Conservation (phyloP, 2,329 filamentous ascomycete species). For the Catunica adiposa region DNA sequence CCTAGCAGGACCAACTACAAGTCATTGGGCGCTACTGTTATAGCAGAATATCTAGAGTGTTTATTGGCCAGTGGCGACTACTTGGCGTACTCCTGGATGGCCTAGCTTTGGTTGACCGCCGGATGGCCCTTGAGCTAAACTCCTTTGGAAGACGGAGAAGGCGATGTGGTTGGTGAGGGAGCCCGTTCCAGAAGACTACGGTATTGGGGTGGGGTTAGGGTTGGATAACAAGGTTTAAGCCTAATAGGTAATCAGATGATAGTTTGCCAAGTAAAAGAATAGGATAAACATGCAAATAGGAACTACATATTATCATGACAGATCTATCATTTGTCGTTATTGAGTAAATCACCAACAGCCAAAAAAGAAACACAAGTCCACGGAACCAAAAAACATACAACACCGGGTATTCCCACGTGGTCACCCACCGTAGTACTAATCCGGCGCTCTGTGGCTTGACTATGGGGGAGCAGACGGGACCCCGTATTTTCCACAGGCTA, state of each 20-base stretch:
- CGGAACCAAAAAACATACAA: background rate
- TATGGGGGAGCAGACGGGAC: constrained; percentile 1
- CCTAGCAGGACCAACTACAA: too few species aligned
- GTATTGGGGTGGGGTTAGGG: background rate
- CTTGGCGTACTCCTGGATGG: too few species aligned
- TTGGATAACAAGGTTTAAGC: background rate
- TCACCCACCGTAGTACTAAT: constrained; percentile 1
- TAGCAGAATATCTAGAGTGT: too few species aligned
- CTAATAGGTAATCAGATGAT: background rate
- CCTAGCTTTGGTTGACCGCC: background rate
- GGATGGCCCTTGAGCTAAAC: background rate
- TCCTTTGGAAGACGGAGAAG: background rate
- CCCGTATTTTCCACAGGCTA: background rate
- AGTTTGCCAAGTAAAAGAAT: background rate
- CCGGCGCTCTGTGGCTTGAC: background rate
- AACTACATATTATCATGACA: too few species aligned
- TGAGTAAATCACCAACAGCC: background rate
- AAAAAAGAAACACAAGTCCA: background rate
- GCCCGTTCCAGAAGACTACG: background rate
- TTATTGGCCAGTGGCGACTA: too few species aligned
- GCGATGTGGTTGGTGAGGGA: background rate
- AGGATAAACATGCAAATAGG: background rate
- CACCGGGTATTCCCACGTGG: constrained; percentile 1
- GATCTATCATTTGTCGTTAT: too few species aligned
- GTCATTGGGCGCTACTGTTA: too few species aligned